These are phyloP conservation scores for Triticum dicoccoides DNA, from an alignment of 176 grass and related monocot species.

Conservation along the genomic window DNA sequence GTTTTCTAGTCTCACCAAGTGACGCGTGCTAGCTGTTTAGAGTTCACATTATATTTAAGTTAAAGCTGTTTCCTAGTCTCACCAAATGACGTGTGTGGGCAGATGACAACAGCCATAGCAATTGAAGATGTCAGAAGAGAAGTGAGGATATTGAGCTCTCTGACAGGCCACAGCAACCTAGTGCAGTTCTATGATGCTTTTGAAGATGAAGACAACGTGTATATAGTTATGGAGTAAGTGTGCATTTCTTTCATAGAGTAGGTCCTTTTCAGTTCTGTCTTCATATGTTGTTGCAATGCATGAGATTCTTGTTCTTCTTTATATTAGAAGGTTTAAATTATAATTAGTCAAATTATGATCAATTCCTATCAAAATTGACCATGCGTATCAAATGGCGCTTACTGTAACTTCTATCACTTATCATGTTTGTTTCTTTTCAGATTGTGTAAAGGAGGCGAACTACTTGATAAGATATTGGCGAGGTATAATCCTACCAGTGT, in stretches of 20 bases:
- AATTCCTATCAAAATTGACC: background rate
- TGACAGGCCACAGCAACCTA: conserved; percentile 88
- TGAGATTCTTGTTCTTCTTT: background rate
- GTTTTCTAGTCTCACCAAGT: conserved; percentile 27
- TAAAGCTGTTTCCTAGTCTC: conserved; percentile 16
- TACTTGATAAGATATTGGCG: conserved; percentile 88
- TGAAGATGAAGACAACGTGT: conserved; percentile 98
- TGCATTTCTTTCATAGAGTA: background rate
- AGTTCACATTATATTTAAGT: background rate
- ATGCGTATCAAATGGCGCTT: background rate
- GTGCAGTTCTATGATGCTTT: conserved; percentile 96
- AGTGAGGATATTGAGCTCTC: conserved; percentile 97
- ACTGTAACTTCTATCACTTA: conserved; percentile 10
- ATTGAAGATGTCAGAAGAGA: conserved; percentile 99
- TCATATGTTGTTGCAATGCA: conserved; percentile 3
- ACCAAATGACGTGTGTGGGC: conserved; percentile 31
- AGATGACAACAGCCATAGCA: conserved; percentile 99
- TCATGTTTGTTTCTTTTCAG: conserved; percentile 42
- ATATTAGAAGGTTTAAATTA: conserved; percentile 12
- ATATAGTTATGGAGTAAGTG: conserved; percentile 99
- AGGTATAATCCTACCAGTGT: conserved; percentile 47
- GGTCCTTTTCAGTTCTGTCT: background rate
- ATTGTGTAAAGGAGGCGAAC: conserved; percentile 96
- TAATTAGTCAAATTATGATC: background rate
- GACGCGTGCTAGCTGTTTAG: conserved; percentile 13